These are phyloP conservation scores for Mimosa bimucronata DNA, from an alignment of 306 rosid species.

Conservation along the genomic window DNA sequence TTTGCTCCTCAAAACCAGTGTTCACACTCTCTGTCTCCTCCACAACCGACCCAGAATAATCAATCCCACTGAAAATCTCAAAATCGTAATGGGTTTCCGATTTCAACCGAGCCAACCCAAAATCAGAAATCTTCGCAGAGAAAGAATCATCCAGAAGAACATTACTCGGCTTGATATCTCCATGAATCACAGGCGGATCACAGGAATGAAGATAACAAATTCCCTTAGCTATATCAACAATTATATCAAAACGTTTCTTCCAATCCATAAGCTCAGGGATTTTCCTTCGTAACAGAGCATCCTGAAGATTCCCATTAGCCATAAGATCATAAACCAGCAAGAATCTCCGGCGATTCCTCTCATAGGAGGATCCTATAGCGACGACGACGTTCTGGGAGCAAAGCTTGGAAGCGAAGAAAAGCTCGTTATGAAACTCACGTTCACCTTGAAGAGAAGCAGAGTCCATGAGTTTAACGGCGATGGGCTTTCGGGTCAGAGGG, in stretches of 20 bases:
- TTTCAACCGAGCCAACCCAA: conserved; percentile 79
- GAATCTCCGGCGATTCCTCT: conserved; percentile 56
- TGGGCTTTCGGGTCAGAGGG: conserved; percentile 45
- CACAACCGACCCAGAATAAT: conserved; percentile 71
- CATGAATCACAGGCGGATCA: conserved; percentile 82
- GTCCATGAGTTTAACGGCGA: conserved; percentile 93
- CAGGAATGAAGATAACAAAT: conserved; percentile 65
- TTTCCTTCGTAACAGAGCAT: conserved; percentile 57
- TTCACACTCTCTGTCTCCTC: conserved; percentile 78
- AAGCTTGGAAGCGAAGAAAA: conserved; percentile 71
- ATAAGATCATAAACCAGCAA: conserved; percentile 62
- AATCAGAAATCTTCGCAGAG: conserved; percentile 73
- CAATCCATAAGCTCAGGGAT: conserved; percentile 59
- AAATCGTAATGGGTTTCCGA: conserved; percentile 45
- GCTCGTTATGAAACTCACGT: conserved; percentile 93
- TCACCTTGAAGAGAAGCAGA: conserved; percentile 83
- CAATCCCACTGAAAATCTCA: conserved; percentile 46
- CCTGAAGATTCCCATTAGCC: conserved; percentile 68
- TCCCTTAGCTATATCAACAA: conserved; percentile 58
- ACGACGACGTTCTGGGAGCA: conserved; percentile 46
- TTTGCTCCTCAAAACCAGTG: conserved; percentile 60
- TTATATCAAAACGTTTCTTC: conserved; percentile 50
- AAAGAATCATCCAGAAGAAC: conserved; percentile 61
- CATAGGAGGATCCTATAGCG: conserved; percentile 57
- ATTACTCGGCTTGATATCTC: conserved; percentile 93